Evolutionary conservation across 2,329 filamentous ascomycete genomes (phyloP), one percentile per base, ranked within the genome.

Genomic region (Botrytis galanthina): DNA sequence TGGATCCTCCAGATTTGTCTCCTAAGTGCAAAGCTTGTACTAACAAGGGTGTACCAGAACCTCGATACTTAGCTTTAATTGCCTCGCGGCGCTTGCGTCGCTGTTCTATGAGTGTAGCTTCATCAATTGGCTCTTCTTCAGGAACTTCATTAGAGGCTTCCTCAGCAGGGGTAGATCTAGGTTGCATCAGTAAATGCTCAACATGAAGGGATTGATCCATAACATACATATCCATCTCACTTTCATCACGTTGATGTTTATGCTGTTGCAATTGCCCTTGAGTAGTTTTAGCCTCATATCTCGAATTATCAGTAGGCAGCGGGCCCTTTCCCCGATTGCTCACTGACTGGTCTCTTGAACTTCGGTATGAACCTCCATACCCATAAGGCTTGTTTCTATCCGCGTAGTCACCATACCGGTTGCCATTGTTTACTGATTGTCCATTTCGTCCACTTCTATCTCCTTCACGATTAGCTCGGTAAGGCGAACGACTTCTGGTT

Each of bases 31-130:
- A 77, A 57, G 75, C 91, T 83, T 95, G 91, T 75, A 95, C 89
- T 75, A 93, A 87, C 79, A 95, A 86, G 70, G 93, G 92, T 68
- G 91, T 91, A 70, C 90, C 88, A 79, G 91, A 90, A 77, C 83
- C 85, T 82, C 90, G 90, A 79, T 94, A 92, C 84, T 94, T 97
- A 81, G 93, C 92, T 80, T 94, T 89, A 76, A 97, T 92, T 76
- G 93, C 93, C 83, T 96, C 93, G 77, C 95, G 91, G 74, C 92
- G 90, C 80, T 92, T 94, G 42, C 94, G 92, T 72, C 95, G 92
- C 79, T 94, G 91, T 82, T 97, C 93, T 79, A 97, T 92, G 79
- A 95, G 87, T 77, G 92, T 91, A 75, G 92, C 92, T 84, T 97
- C 93, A 81, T 97, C 92, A 77, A 94, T 81, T n/a, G 88, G 86